These are phyloP conservation scores for Chlorella sorokiniana DNA, from an alignment of 139 green algal genomes.

Conservation along the genomic window DNA sequence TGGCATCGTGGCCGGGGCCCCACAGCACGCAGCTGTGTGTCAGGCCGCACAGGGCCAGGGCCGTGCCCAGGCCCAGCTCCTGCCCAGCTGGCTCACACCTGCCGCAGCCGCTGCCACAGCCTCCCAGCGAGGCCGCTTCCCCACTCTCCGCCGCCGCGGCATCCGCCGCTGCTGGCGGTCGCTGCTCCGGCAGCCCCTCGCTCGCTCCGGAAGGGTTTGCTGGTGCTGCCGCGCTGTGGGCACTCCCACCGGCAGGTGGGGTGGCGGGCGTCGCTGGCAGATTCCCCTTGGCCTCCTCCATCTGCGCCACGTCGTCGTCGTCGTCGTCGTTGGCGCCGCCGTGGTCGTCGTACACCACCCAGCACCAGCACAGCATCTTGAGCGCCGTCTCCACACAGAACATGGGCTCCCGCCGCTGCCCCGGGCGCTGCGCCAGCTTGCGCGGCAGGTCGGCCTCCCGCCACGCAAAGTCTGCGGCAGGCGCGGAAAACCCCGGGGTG, in stretches of 20 bases:
- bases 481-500: not conserved
- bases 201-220: too few relatives aligned
- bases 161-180: too few relatives aligned
- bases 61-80: not conserved
- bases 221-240: too few relatives aligned
- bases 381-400: conserved; percentile 26
- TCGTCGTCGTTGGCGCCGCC: not conserved
- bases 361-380: conserved; percentile 26
- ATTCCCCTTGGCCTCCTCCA: not conserved
- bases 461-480: conserved; percentile 24
- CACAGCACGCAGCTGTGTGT: not conserved
- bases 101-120: too few relatives aligned
- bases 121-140: too few relatives aligned
- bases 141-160: not conserved
- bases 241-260: too few relatives aligned
- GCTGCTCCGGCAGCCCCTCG: too few relatives aligned
- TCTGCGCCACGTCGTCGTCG: not conserved
- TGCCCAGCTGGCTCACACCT: too few relatives aligned
- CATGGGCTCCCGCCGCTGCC: not conserved
- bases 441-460: not conserved
- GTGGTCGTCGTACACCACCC: not conserved
- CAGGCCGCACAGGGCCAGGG: conserved; percentile 8
- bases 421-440: not conserved
- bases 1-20: conserved; percentile 17
- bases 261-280: too few relatives aligned